Evolutionary conservation across 495 filamentous ascomycete genomes (phyloP), one percentile per base, ranked within the genome.

Genomic region (Hypoxylon crocopeplum): DNA sequence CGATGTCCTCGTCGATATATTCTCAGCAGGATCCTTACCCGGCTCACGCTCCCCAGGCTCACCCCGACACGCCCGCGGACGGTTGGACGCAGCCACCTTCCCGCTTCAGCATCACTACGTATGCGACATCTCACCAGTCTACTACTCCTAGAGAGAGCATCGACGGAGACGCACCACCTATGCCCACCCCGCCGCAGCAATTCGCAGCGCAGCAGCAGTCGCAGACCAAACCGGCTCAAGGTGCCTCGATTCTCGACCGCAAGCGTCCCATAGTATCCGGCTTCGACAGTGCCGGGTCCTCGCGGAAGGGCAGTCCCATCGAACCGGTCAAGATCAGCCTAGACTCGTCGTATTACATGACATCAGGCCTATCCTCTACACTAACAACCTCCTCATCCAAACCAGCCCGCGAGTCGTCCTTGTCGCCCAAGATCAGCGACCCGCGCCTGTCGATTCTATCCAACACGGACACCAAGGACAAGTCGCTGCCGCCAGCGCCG

Each of bases 31-130:
- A 61, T 22, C 45, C 51, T 11, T 36, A 52, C 32, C 34, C 59
- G 13, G 25, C 59, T 6, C 52, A 65, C 15, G 46, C 41, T 6
- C 21, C 51, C 39, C 52, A 65, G 13, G 46, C 41, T 6, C 21
- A 48, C 39, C 48, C 52, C 25, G 50, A 59, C 42, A 49, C 62
- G 55, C 33, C 64, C 44, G 16, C 20, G 13, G 71, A 75, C 5
- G 61, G 66, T 11, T 77, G 71, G 70, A 63, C 71, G 12, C 78
- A 87, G 42, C 87, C 85, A 6, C 66, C 70, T 0, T 92, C 88
- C 48, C 88, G 88, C 33, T 91, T 90, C 75, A 91, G 86, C 69
- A 74, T 85, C 39, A 88, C 88, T 12, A 91, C 89, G 2, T 87
- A 88, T 66, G 83, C 84, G n/a, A 78, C 84, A 2, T 79, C 78